phyloP scores from a whole-genome alignment of 202 grass and related monocot genomes.

The Miscanthus sacchariflorus region DNA sequence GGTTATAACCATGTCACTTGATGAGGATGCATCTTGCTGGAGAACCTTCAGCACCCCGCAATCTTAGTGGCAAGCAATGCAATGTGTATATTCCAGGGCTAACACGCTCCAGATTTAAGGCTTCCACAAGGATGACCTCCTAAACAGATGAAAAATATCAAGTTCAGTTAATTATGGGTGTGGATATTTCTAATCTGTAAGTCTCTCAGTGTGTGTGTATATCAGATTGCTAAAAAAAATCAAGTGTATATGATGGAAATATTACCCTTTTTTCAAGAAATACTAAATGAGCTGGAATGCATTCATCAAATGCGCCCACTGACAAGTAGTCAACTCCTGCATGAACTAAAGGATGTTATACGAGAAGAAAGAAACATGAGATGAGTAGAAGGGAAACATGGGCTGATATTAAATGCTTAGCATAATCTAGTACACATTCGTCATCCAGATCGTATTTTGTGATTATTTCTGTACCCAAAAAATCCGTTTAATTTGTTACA shows the following conservation, averaged over 20 bases:
- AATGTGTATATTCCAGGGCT: constrained; percentile 52
- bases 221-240: not conserved
- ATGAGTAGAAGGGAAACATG: not conserved
- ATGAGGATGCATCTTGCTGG: constrained; percentile 71
- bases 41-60: constrained; percentile 67
- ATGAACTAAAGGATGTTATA: constrained; percentile 1
- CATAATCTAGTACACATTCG: not conserved
- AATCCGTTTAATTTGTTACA: not conserved
- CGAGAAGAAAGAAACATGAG: not conserved
- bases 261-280: constrained; percentile 75
- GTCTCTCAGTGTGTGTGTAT: not conserved
- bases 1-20: constrained; percentile 39
- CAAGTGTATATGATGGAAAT: not conserved
- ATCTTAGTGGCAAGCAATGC: constrained; percentile 73
- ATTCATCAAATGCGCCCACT: constrained; percentile 77
- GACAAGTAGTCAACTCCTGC: constrained; percentile 85
- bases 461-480: not conserved
- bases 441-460: not conserved
- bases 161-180: not conserved
- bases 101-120: constrained; percentile 63
- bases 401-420: not conserved
- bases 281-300: constrained; percentile 78
- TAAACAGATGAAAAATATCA: constrained; percentile 38
- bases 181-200: not conserved
- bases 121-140: constrained; percentile 70